phyloP scores from a whole-genome alignment of 2,329 filamentous ascomycete genomes.

The Sporothrix phasma region DNA sequence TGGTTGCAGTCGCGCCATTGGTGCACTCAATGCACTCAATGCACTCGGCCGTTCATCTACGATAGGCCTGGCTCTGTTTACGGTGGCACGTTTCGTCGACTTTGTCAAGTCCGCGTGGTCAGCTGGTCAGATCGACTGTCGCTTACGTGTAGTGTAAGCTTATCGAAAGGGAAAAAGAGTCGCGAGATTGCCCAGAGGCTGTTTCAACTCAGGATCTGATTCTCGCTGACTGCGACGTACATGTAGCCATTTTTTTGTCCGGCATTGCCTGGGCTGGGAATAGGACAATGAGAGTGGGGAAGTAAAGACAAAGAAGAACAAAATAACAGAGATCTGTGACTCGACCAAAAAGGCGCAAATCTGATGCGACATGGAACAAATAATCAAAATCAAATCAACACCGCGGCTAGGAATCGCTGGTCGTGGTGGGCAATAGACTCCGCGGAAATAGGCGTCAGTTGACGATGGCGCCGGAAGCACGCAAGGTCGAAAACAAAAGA shows the following conservation, averaged over 20 bases:
- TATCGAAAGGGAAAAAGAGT: neutral
- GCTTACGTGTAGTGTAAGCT: too few species aligned
- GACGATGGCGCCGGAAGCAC: too few species aligned
- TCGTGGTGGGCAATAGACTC: too few species aligned
- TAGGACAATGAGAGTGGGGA: neutral
- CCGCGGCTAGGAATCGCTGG: too few species aligned
- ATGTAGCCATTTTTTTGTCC: neutral
- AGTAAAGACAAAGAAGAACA: neutral
- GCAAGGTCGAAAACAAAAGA: too few species aligned
- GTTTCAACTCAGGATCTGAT: neutral
- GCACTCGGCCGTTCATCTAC: neutral
- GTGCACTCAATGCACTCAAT: too few species aligned
- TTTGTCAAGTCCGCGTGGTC: neutral
- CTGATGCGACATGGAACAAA: too few species aligned
- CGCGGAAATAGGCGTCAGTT: too few species aligned
- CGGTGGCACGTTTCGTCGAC: neutral
- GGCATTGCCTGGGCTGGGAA: neutral
- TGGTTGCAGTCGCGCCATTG: neutral
- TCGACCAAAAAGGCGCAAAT: neutral
- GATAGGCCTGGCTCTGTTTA: neutral
- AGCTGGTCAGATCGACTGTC: neutral
- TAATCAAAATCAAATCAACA: neutral
- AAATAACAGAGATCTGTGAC: neutral
- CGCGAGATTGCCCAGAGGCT: neutral
- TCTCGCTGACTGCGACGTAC: neutral